phyloP scores from a whole-genome alignment of 2,329 filamentous ascomycete species.

The Aspergillus terreus region DNA sequence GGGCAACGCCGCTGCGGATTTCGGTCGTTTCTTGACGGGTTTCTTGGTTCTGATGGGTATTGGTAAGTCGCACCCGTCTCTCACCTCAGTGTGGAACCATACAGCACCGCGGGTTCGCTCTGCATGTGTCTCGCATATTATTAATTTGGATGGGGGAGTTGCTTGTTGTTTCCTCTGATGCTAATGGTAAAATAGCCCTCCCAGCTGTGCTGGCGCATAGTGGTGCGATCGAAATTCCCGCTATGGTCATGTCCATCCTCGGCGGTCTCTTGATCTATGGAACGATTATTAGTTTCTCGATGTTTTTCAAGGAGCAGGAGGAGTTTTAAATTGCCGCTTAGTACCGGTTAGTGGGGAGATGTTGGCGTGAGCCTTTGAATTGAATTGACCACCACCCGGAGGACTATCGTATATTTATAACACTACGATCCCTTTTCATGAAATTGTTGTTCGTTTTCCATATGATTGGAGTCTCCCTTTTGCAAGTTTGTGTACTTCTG shows the following conservation, averaged over 20 bases:
- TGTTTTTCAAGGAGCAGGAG: slow-evolving; percentile 98
- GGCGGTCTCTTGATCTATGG: slow-evolving; percentile 94
- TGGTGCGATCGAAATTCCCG: slow-evolving; percentile 72
- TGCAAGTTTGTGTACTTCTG: slow-evolving; percentile 12
- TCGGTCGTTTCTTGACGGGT: slow-evolving; percentile 89
- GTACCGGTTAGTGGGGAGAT: neutral
- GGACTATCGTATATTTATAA: slow-evolving; percentile 2
- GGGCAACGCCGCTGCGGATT: slow-evolving; percentile 80
- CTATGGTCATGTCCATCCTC: slow-evolving; percentile 92
- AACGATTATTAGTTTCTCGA: slow-evolving; percentile 94
- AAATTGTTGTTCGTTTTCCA: slow-evolving; percentile 17
- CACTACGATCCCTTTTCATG: slow-evolving; percentile 15
- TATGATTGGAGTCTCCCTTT: slow-evolving; percentile 15
- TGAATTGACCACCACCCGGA: neutral
- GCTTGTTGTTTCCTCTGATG: neutral
- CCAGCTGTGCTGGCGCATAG: slow-evolving; percentile 86
- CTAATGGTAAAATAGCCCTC: slow-evolving; percentile 58
- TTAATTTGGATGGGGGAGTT: no score
- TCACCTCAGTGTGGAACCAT: neutral
- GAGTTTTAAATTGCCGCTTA: slow-evolving; percentile 65
- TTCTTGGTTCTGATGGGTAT: slow-evolving; percentile 98
- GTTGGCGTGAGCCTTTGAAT: neutral
- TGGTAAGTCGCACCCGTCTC: slow-evolving; percentile 59
- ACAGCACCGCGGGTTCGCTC: neutral
- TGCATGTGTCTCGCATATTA: neutral